Evolutionary conservation across 1,139 yeast genomes (phyloP).

Genomic region (Casaregolazyma suthepensis): DNA sequence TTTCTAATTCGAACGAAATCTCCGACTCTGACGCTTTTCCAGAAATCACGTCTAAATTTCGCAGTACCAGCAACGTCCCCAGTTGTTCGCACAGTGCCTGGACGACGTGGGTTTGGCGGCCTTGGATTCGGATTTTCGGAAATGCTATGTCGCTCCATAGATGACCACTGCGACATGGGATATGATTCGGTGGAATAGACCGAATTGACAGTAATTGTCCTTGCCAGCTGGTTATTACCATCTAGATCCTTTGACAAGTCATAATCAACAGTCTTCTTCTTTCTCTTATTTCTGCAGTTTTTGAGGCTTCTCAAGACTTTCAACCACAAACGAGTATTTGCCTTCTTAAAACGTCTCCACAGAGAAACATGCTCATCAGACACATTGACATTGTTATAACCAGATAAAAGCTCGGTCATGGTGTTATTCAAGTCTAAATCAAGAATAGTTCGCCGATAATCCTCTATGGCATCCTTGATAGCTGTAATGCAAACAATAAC

Average conservation of each 20-base stretch:
- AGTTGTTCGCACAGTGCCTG: slow-evolving; percentile 32
- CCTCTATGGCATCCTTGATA: slow-evolving; percentile 89
- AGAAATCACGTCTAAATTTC: slow-evolving; percentile 60
- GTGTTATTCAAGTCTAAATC: slow-evolving; percentile 87
- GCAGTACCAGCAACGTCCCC: slow-evolving; percentile 33
- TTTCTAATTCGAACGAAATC: slow-evolving; percentile 78
- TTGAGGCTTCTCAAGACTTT: slow-evolving; percentile 21
- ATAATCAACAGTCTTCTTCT: slow-evolving; percentile 4
- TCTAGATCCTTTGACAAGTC: slow-evolving; percentile 9
- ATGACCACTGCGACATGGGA: not conserved
- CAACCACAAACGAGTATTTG: slow-evolving; percentile 32
- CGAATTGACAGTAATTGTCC: slow-evolving; percentile 23
- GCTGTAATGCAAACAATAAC: slow-evolving; percentile 88
- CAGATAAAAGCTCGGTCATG: slow-evolving; percentile 67
- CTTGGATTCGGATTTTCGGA: slow-evolving; percentile 8
- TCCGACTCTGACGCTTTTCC: slow-evolving; percentile 91
- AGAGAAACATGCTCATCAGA: slow-evolving; percentile 54
- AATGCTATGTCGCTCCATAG: slow-evolving; percentile 10
- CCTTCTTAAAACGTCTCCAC: slow-evolving; percentile 64
- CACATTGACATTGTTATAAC: slow-evolving; percentile 72
- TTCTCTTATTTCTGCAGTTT: slow-evolving; percentile 9
- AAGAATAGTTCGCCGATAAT: slow-evolving; percentile 71
- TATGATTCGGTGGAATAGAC: slow-evolving; percentile 9
- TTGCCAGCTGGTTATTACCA: slow-evolving; percentile 16
- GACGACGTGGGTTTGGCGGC: not conserved